Evolutionary conservation across 441 rosid species (phyloP).

Genomic region (Adansonia rubrostipa): DNA sequence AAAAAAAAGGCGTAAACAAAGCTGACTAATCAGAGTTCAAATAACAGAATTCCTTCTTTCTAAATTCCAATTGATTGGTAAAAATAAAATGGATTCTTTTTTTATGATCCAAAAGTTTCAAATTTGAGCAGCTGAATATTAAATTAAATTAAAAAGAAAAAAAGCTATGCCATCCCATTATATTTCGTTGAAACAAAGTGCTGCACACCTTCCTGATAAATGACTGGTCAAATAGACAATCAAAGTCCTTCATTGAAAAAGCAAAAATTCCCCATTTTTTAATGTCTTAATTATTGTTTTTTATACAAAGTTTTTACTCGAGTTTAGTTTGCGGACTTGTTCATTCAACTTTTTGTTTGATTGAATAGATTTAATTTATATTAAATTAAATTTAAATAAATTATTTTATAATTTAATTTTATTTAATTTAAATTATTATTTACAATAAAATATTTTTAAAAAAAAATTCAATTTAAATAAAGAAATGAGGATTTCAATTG

Average conservation of each 20-base stretch:
- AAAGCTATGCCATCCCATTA: background rate
- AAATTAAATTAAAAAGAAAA: background rate
- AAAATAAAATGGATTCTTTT: no score
- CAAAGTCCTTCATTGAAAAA: background rate
- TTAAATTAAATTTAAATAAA: no score
- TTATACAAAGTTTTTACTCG: no score
- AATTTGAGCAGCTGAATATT: background rate
- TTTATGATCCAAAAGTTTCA: background rate
- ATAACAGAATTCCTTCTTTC: background rate
- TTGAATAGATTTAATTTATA: no score
- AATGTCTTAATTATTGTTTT: background rate
- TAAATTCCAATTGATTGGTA: background rate
- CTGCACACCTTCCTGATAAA: slow-evolving; percentile 29
- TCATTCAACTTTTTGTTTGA: no score
- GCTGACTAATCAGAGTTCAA: background rate
- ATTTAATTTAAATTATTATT: no score
- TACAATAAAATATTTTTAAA: no score
- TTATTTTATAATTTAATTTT: no score
- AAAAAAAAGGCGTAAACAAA: background rate
- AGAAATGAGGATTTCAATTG: no score
- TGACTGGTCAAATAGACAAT: slow-evolving; percentile 27
- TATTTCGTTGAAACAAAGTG: slow-evolving; percentile 21
- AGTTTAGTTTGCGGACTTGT: no score
- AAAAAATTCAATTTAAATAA: no score
- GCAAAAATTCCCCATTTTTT: background rate